Evolutionary conservation across 1,284 basidiomycete species (phyloP), one percentile per base, ranked within the genome.

Genomic region (Wolfiporia cocos): DNA sequence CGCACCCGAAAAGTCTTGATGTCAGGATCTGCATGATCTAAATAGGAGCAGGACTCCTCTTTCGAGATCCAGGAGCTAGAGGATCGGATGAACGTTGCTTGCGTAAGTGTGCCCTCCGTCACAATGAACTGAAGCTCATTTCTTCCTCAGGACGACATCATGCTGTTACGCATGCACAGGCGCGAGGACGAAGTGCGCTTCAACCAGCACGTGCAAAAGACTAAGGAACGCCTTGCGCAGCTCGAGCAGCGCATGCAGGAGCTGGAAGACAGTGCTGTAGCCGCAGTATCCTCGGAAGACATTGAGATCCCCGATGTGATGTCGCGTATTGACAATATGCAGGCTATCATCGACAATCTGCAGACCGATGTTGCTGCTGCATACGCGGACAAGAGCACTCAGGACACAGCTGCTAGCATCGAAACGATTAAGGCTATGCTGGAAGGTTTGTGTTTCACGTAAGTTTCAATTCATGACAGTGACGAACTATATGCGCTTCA

Each of bases 151-250:
- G 39, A 49, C 35, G 59, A 56, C 38, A 53, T 60, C 4, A 38
- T 51, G 21, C 35, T 47, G 24, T 48, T 60, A 20, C 53, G 52
- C 20, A 47, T 48, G 10, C 48, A 49, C 1, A 50, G 53, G 21
- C 54, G 47, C 41, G 44, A 46, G 26, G 55, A 55, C n/a, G 59
- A 62, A 33, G 43, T 44, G 3, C 45, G 42, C 12, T 54, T 56
- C 40, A 35, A 46, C 4, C 40, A 37, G 3, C 50, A 56, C 33
- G 51, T 58, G 9, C 50, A 53, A 34, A 47, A 54, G 33, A 47
- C 52, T 2, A 56, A 55, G 47, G 52, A 54, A 5, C 54, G 52
- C 36, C 47, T 58, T 15, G 48, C 38, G 18, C 50, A 41, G 1
- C 52, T 62, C 26, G 55, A 54, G 19, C 40, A 42, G 18, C 54